Evolutionary conservation across 225 moss, liverwort and hornwort genomes (phyloP), one percentile per base, ranked within the genome.

Genomic region (Asterella californica): DNA sequence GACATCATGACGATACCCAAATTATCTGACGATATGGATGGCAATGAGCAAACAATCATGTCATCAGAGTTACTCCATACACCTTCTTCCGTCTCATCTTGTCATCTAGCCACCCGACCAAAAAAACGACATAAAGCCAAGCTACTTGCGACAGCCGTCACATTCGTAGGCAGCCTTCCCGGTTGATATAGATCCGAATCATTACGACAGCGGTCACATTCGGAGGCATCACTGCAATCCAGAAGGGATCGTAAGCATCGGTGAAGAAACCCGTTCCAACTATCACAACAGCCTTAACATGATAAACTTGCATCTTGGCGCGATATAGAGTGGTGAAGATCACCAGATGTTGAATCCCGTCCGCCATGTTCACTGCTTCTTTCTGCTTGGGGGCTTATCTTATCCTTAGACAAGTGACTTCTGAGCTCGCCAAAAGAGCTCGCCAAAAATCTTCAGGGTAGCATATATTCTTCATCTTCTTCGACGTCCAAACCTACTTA

Each of bases 221-320:
- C 77, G 48, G 2, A 78, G 45, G 62, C 25, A 78, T 42, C 17
- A 36, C 62, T 19, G 77, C 24, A 32, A 78, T 59, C 27, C 77
- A 78, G 59, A 78, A 78, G 15, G 64, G 77, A 49, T 78, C 77
- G 42, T 78, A 78, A 4, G 77, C 77, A 65, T 78, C 77, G 62
- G 64, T 78, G 64, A 32, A 78, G 45, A 78, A 78, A 24, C 77
- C 77, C 57, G 34, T 60, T 25, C 77, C 77, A 19, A 63, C 77
- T 29, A 78, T 64, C 3, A 78, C 65, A 42, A 78, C 17, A 8
- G 77, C 37, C 10, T 18, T 63, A 24, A 59, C 64, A 24, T 78
- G 77, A 47, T 46, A 78, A 10, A 33, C 18, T 42, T 79, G 79
- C 53, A 63, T 78, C 77, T 78, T 65, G 6, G 77, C 77, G 46